Evolutionary conservation across 257 asterid genomes (phyloP), one percentile per base, ranked within the genome.

Genomic region (Solanum chilense): DNA sequence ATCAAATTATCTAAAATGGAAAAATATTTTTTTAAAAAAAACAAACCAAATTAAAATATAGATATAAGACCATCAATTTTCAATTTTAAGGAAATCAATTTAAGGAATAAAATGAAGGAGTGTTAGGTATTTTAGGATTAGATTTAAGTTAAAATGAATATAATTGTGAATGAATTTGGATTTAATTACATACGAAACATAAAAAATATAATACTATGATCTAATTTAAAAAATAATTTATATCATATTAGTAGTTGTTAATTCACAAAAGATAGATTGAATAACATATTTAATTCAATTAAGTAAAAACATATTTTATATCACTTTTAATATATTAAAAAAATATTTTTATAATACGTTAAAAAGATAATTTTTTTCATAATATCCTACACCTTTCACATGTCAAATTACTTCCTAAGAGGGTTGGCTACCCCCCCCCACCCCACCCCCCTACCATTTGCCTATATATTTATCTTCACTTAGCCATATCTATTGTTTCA

Each of bases 271-370:
- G n/a, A 5, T 56, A 56, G n/a, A 56, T 56, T 18, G 11, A 56
- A 3, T 52, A 10, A 52, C 10, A 52, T 0, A 16, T 18, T 52
- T 52, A 52, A 52, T 18, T 18, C n/a, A 52, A 52, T 33, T 52
- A 1, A 21, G 11, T 18, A 8, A 18, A 52, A 52, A 0, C 6
- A 18, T 52, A 52, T 52, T 52, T 52, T 52, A 23, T 6, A 0
- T 52, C 62, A 7, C 21, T 52, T 52, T 52, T 23, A 52, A 52
- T 52, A 52, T 10, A 0, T 52, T 52, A 52, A 52, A 52, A 52
- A 52, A 23, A 52, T 3, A 6, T 52, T 52, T 52, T 52, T 1
- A 3, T 56, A 18, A 56, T 37, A 37, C 39, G 39, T 52, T 52
- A 52, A 37, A 37, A 18, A 52, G 62, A 52, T 3, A 52, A 52